Evolutionary conservation across 768 basidiomycete genomes (phyloP).

Genomic region (Imleria badia): DNA sequence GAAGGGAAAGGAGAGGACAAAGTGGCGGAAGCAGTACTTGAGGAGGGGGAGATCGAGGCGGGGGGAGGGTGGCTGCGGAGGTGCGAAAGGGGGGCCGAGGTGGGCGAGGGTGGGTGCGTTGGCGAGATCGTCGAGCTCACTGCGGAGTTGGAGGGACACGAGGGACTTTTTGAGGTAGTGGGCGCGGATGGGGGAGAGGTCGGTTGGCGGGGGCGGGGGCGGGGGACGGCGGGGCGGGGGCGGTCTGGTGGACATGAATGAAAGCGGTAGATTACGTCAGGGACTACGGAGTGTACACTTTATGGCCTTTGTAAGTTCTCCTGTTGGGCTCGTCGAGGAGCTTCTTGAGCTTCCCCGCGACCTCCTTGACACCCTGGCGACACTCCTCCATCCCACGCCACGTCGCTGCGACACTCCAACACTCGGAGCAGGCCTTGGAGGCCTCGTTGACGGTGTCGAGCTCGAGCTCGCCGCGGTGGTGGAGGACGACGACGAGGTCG

Average conservation of each 20-base stretch:
- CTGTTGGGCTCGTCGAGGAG: slow-evolving; percentile 38
- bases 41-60: slow-evolving; percentile 81
- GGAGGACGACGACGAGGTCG: slow-evolving; percentile 72
- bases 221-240: slow-evolving; percentile 9
- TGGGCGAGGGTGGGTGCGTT: slow-evolving; percentile 67
- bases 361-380: slow-evolving; percentile 57
- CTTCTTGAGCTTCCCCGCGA: slow-evolving; percentile 59
- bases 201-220: background rate
- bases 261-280: slow-evolving; percentile 13
- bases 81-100: slow-evolving; percentile 85
- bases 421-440: slow-evolving; percentile 64
- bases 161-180: slow-evolving; percentile 99
- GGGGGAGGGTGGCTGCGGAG: slow-evolving; percentile 57
- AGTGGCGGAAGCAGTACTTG: slow-evolving; percentile 87
- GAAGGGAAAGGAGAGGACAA: slow-evolving; percentile 94
- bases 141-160: slow-evolving; percentile 77
- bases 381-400: slow-evolving; percentile 69
- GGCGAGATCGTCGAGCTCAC: slow-evolving; percentile 73
- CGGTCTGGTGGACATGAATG: background rate
- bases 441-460: slow-evolving; percentile 75
- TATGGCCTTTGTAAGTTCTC: slow-evolving; percentile 33
- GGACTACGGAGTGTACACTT: slow-evolving; percentile 29
- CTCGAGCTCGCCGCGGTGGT: slow-evolving; percentile 64
- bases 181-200: slow-evolving; percentile 83
- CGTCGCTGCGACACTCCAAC: slow-evolving; percentile 70